Percentiles rank a stretch among this genome's conserved stretches.
Evolutionary conservation across 495 filamentous ascomycete species (phyloP).

Genomic region (Platismatia glauca): DNA sequence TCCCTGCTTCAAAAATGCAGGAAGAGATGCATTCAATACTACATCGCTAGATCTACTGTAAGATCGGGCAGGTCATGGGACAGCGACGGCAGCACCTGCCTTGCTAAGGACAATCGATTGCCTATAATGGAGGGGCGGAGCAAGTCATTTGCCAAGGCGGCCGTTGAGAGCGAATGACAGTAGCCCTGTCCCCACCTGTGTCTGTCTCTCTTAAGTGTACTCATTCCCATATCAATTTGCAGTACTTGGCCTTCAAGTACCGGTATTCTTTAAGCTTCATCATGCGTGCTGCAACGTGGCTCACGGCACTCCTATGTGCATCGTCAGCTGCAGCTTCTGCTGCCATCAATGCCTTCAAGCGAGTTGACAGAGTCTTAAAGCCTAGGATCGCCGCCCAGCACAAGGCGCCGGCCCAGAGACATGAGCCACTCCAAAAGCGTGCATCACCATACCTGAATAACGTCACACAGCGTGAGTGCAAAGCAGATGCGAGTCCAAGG

Average conservation of each 20-base stretch:
- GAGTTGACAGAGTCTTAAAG: conserved; percentile 1
- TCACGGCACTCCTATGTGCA: neutral
- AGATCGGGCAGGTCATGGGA: neutral
- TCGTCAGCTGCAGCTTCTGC: neutral
- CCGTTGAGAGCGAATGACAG: neutral
- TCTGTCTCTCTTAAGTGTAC: neutral
- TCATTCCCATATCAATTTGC: neutral
- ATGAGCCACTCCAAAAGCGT: conserved; percentile 1
- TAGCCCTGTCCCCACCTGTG: neutral
- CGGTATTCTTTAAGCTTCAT: too few species aligned
- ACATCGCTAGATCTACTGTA: neutral
- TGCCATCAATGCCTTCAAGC: conserved; percentile 7
- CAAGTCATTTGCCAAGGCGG: neutral
- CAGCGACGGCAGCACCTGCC: neutral
- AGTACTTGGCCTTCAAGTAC: conserved; percentile 1
- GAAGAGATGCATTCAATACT: neutral
- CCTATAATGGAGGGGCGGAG: neutral
- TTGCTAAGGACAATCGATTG: neutral
- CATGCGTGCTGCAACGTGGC: neutral
- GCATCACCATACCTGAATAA: neutral
- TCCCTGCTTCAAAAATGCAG: neutral
- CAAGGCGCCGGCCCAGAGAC: neutral
- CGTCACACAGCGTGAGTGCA: neutral
- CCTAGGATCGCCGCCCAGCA: neutral
- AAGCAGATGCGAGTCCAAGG: too few species aligned